These are phyloP conservation scores for Trichoderma koningii DNA, from an alignment of 2,329 filamentous ascomycete species.

Conservation along the genomic window DNA sequence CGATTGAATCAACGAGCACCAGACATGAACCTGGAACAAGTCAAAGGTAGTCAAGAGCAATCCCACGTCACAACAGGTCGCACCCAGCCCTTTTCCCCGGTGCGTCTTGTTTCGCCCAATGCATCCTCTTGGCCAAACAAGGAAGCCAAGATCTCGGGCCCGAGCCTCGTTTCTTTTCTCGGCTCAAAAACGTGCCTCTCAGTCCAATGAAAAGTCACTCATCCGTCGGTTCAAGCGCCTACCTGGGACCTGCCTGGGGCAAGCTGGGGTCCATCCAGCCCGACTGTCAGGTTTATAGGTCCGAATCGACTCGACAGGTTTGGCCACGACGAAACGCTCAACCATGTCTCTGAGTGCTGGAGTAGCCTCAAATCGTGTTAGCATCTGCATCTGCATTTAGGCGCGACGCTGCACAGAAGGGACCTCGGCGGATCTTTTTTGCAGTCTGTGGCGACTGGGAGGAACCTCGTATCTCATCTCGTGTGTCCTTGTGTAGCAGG, in stretches of 20 bases:
- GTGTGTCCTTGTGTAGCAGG: neutral
- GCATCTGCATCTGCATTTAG: conserved; percentile 3
- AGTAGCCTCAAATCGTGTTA: neutral
- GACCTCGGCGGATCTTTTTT: too few relatives aligned
- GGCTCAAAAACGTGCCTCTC: neutral
- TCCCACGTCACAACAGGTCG: conserved; percentile 6
- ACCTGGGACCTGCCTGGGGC: neutral
- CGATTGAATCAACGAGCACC: neutral
- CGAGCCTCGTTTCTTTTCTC: neutral
- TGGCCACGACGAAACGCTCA: conserved; percentile 15
- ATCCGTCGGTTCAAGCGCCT: conserved; percentile 1
- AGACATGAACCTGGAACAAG: neutral
- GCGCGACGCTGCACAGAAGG: conserved; percentile 14
- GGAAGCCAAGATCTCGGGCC: conserved; percentile 6
- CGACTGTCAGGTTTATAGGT: conserved; percentile 5
- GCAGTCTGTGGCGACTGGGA: too few relatives aligned
- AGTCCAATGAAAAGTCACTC: neutral
- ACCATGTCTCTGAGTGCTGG: neutral
- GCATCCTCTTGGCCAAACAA: conserved; percentile 22
- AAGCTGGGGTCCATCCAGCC: neutral
- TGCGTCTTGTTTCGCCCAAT: conserved; percentile 14
- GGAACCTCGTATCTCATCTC: neutral
- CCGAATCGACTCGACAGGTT: neutral
- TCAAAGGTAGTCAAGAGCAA: conserved; percentile 9
- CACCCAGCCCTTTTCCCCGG: neutral